A percentile compares a stretch with the other conserved stretches of the same genome.
phyloP scores from a whole-genome alignment of 2,329 filamentous ascomycete species.

The Sporothrix pallida region DNA sequence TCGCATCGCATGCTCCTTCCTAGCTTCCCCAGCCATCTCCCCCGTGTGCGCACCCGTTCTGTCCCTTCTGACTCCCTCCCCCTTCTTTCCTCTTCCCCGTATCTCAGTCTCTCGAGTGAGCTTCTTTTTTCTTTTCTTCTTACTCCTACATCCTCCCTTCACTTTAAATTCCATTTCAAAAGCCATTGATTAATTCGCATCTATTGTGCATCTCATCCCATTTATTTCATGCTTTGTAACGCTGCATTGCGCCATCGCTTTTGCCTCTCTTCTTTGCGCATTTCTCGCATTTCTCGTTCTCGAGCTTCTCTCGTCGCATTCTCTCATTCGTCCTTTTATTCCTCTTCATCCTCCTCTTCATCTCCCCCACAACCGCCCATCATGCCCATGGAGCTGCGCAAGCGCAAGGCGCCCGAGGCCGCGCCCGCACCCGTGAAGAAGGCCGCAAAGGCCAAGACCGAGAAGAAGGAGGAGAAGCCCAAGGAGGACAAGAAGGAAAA shows the following conservation, averaged over 20 bases:
- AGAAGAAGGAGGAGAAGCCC: slow-evolving; percentile 34
- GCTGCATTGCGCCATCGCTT: slow-evolving; percentile 17
- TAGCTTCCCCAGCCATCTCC: slow-evolving; percentile 35
- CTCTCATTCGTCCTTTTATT: background rate
- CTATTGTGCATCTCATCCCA: background rate
- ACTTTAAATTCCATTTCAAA: background rate
- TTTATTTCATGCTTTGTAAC: slow-evolving; percentile 9
- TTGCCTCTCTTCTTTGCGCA: slow-evolving; percentile 9
- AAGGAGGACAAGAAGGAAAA: slow-evolving; percentile 34
- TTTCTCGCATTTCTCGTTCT: background rate
- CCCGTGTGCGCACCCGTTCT: slow-evolving; percentile 6
- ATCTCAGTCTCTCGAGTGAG: slow-evolving; percentile 25
- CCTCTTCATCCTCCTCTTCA: background rate
- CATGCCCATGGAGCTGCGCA: slow-evolving; percentile 66
- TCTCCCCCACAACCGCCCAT: slow-evolving; percentile 34
- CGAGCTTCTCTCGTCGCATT: background rate
- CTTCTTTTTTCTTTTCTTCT: background rate
- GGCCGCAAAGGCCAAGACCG: slow-evolving; percentile 37
- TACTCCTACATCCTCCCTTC: background rate
- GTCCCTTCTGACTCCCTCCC: slow-evolving; percentile 26
- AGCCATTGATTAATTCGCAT: background rate
- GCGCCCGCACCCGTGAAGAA: slow-evolving; percentile 34
- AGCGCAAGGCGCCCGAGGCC: slow-evolving; percentile 61
- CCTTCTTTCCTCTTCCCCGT: slow-evolving; percentile 27
- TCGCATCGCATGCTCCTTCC: slow-evolving; percentile 14